Base-by-base conservation (phyloP, 306 rosid genomes). In the Vigna nakashimae region DNA sequence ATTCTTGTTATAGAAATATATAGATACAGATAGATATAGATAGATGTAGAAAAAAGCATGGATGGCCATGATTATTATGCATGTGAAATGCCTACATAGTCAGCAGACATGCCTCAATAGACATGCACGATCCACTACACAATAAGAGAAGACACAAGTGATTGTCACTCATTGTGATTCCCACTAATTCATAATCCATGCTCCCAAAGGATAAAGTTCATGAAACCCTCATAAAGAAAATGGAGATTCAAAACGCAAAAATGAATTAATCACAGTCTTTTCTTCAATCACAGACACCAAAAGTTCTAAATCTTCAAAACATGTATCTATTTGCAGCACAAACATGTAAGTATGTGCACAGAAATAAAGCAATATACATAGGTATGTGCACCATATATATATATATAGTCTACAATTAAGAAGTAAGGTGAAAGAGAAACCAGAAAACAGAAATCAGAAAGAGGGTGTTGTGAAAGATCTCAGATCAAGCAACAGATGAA, bases 71-170 rank as follows among this genome's bases (percentile, higher is more conserved):
- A 66, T 66, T 66, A 12, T 43, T 6, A 66, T 66, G 71, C 71
- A 66, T 66, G 71, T 66, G 71, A 66, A 42, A 66, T 66, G 71
- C 71, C 43, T 66, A 66, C 36, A 66, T 43, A 66, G 71, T 66
- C 71, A 66, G 42, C 51, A 40, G 69, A 65, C 69, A 64, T 64
- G 69, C 49, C 28, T 64, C 69, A 64, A 36, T 40, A 65, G 34
- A 65, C 71, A 42, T 66, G 71, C 71, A 66, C 53, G 50, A 66
- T 42, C 40, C 9, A 42, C 71, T 42, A 43, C 71, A 66, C 69
- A n/a, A 36, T 2, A 66, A 66, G 53, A 66, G 45, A 66, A 66
- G 12, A 65, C 28, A 42, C 71, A 65, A 65, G 71, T 65, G 52
- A 43, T 20, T 40, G 52, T 11, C 71, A 66, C 71, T 66, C 71